Evolutionary conservation across 2,329 filamentous ascomycete genomes (phyloP).

Genomic region (Aspergillus sp.): DNA sequence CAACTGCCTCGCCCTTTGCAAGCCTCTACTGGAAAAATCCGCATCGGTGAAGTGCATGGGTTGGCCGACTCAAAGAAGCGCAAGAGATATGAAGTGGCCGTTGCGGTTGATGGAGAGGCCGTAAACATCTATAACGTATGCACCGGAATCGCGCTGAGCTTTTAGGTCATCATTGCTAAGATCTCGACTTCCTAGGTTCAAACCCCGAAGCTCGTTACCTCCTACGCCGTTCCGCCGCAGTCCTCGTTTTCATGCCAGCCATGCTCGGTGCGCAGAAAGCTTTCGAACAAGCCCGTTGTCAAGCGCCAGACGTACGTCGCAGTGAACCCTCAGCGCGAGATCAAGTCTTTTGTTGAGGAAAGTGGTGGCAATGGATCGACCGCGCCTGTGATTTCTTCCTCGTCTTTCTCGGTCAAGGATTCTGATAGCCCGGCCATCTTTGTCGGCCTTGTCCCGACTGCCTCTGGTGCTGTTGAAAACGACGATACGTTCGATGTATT

Average conservation of each 20-base stretch:
- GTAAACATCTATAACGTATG: constrained; percentile 63
- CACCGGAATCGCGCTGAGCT: neutral
- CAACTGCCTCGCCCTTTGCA: constrained; percentile 47
- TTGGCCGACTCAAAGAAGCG: constrained; percentile 57
- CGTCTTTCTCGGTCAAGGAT: constrained; percentile 38
- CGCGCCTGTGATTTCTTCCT: constrained; percentile 39
- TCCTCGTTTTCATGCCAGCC: constrained; percentile 58
- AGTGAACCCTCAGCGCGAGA: constrained; percentile 48
- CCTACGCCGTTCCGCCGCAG: constrained; percentile 62
- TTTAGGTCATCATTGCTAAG: neutral
- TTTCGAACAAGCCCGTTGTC: constrained; percentile 41
- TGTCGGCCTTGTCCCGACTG: constrained; percentile 38
- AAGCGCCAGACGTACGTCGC: constrained; percentile 59
- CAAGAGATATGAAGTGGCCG: constrained; percentile 61
- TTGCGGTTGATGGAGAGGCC: constrained; percentile 61
- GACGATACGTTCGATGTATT: constrained; percentile 40
- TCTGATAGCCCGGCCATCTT: constrained; percentile 39
- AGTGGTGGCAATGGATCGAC: constrained; percentile 30
- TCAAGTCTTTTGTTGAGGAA: constrained; percentile 57
- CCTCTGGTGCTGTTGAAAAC: constrained; percentile 22
- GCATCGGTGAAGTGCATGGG: constrained; percentile 52
- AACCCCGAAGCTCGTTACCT: constrained; percentile 59
- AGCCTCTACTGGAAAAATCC: constrained; percentile 40
- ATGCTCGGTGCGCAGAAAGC: constrained; percentile 57
- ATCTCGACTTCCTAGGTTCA: constrained; percentile 48